A percentile compares a stretch with the other conserved stretches of the same genome.
phyloP scores from a whole-genome alignment of 179 eudicot species.

The Patellifolia procumbens region DNA sequence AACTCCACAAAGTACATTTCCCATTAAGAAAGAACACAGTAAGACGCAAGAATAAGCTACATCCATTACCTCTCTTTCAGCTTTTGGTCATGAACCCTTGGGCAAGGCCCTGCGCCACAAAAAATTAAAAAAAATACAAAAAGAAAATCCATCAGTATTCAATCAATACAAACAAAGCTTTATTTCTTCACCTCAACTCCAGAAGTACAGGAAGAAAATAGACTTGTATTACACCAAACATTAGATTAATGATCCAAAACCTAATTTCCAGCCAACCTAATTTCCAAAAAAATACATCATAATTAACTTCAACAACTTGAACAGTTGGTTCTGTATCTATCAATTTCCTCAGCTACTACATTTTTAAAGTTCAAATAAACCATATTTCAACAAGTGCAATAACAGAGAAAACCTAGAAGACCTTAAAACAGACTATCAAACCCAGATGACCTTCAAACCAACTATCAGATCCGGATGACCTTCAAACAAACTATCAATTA shows the following conservation, averaged over 20 bases:
- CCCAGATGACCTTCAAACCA: background rate
- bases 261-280: background rate
- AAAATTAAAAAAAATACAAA: background rate
- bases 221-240: no score
- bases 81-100: constrained; percentile 84
- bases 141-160: constrained; percentile 3
- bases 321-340: background rate
- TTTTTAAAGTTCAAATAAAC: background rate
- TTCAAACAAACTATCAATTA: no score
- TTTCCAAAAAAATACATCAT: no score
- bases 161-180: background rate
- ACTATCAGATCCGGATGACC: background rate
- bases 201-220: no score
- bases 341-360: background rate
- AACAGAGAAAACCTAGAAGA: no score
- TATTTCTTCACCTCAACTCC: background rate
- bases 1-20: background rate
- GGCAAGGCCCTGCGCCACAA: constrained; percentile 66
- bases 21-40: background rate
- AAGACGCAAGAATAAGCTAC: background rate
- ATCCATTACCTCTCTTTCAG: constrained; percentile 84
- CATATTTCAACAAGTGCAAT: background rate
- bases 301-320: background rate
- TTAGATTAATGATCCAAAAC: background rate
- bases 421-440: background rate